Conservation (phyloP, 2,329 filamentous ascomycete genomes). For the Aspergillus sp. region DNA sequence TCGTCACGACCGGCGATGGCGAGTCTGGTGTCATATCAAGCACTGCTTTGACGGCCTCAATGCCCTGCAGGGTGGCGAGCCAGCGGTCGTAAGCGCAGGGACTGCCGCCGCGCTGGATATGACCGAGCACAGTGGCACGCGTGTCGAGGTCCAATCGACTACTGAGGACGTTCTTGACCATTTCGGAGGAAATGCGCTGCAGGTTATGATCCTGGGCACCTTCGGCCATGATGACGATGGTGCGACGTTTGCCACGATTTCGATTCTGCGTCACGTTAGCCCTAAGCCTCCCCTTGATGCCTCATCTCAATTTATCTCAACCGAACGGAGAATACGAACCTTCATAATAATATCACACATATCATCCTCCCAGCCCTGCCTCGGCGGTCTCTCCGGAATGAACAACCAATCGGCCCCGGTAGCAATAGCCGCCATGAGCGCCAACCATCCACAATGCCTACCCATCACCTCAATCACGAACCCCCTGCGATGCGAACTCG, state of each 20-base stretch:
- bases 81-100: conserved; percentile 92
- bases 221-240: conserved; percentile 95
- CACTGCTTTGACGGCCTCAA: conserved; percentile 88
- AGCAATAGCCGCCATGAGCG: conserved; percentile 90
- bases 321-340: conserved; percentile 43
- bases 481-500: conserved; percentile 89
- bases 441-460: conserved; percentile 94
- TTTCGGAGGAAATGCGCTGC: conserved; percentile 74
- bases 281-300: too few relatives aligned
- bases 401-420: conserved; percentile 96
- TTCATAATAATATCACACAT: conserved; percentile 76
- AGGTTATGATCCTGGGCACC: conserved; percentile 82
- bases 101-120: conserved; percentile 91
- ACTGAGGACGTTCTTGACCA: conserved; percentile 83
- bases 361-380: conserved; percentile 80
- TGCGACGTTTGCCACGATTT: conserved; percentile 86
- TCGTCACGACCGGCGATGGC: conserved; percentile 89
- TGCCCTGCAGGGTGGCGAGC: conserved; percentile 86
- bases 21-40: conserved; percentile 84
- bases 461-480: conserved; percentile 99
- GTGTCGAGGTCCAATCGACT: conserved; percentile 80
- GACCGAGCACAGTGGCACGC: conserved; percentile 87
- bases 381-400: conserved; percentile 88
- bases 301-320: too few relatives aligned
- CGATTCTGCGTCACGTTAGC: background rate